Evolutionary conservation across 2,329 filamentous ascomycete genomes (phyloP).

Genomic region (Apiospora hydei): DNA sequence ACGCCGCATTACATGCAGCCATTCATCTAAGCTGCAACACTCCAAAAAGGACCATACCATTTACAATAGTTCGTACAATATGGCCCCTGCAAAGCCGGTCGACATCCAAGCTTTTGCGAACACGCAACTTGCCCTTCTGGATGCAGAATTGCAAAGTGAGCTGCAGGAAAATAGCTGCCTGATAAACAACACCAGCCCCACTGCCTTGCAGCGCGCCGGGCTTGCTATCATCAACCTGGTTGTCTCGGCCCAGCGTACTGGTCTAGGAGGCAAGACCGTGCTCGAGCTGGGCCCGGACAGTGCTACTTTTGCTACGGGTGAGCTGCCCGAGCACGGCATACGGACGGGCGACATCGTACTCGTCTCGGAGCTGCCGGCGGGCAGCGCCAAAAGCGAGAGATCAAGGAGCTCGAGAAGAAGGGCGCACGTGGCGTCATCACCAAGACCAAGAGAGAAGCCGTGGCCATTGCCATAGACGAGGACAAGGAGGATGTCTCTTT

Average conservation of each 20-base stretch:
- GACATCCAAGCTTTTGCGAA: constrained; percentile 74
- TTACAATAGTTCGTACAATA: constrained; percentile 30
- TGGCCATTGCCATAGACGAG: constrained; percentile 75
- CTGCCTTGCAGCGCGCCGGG: constrained; percentile 76
- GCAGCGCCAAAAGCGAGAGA: constrained; percentile 76
- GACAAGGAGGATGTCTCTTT: constrained; percentile 57
- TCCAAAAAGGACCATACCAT: constrained; percentile 2
- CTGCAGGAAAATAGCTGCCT: constrained; percentile 73
- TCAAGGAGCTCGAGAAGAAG: constrained; percentile 72
- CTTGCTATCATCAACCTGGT: constrained; percentile 79
- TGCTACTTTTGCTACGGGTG: constrained; percentile 61
- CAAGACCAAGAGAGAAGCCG: constrained; percentile 61
- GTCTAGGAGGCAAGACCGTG: constrained; percentile 89
- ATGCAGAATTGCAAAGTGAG: constrained; percentile 75
- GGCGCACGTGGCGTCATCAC: constrained; percentile 76
- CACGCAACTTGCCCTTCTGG: constrained; percentile 74
- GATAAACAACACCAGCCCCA: constrained; percentile 71
- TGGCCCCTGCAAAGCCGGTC: constrained; percentile 52
- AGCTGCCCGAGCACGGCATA: constrained; percentile 78
- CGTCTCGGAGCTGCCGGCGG: constrained; percentile 76
- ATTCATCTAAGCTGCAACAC: not conserved
- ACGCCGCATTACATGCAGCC: not conserved
- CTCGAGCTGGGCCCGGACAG: constrained; percentile 79
- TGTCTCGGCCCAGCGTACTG: constrained; percentile 80
- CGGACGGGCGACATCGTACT: constrained; percentile 80